Percentiles rank a stretch among this genome's conserved stretches.
These are phyloP conservation scores for Peronospora destructor DNA, from an alignment of 352 stramenopile genomes.

Conservation along the genomic window DNA sequence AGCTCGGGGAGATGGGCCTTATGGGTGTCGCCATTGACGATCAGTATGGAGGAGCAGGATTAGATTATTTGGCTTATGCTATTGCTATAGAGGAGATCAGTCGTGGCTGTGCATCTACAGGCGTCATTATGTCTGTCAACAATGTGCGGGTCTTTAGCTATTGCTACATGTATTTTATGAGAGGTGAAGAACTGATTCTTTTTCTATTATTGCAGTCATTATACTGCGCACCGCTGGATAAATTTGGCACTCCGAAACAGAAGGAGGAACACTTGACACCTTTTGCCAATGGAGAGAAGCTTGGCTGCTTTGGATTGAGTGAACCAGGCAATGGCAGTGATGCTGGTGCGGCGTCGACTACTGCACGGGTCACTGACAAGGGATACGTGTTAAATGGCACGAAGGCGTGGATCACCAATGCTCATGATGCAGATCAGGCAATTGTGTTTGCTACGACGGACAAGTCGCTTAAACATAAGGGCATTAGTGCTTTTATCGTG, in stretches of 20 bases:
- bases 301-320: slow-evolving; percentile 93
- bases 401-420: slow-evolving; percentile 97
- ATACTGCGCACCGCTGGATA: slow-evolving; percentile 92
- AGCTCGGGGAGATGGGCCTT: slow-evolving; percentile 90
- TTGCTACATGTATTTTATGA: neutral
- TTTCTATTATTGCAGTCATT: slow-evolving; percentile 74
- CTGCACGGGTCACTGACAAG: slow-evolving; percentile 71
- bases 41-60: slow-evolving; percentile 85
- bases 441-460: slow-evolving; percentile 97
- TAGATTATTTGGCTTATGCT: slow-evolving; percentile 95
- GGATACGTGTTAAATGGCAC: slow-evolving; percentile 95
- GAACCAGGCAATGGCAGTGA: slow-evolving; percentile 92
- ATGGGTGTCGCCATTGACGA: slow-evolving; percentile 92
- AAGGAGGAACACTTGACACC: slow-evolving; percentile 87
- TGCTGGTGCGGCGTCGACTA: slow-evolving; percentile 91
- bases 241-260: slow-evolving; percentile 89
- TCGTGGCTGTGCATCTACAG: slow-evolving; percentile 91
- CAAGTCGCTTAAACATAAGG: slow-evolving; percentile 93
- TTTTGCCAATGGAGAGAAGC: slow-evolving; percentile 86
- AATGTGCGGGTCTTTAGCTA: slow-evolving; percentile 41
- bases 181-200: slow-evolving; percentile 1
- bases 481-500: slow-evolving; percentile 95
- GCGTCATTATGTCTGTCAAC: slow-evolving; percentile 95
- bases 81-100: slow-evolving; percentile 98
- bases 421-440: slow-evolving; percentile 87